Conservation (phyloP, 176 grass and related monocot species). For the Eleusine indica region DNA sequence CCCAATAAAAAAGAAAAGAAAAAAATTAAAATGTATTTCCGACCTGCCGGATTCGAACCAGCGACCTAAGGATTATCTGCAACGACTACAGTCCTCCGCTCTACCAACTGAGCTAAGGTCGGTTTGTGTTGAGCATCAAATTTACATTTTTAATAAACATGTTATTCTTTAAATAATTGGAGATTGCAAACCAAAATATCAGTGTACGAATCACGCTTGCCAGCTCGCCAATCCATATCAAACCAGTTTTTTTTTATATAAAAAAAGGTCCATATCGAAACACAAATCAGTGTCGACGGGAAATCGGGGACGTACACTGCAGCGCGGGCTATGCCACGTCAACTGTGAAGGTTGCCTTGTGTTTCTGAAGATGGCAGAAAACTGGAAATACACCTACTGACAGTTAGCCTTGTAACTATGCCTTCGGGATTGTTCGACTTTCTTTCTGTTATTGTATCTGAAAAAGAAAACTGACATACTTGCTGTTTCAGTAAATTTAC, state of each 20-base stretch:
- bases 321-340: not conserved
- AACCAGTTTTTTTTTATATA: no score
- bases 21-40: not conserved
- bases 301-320: no score
- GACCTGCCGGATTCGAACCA: slow-evolving; percentile 13
- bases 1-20: not conserved
- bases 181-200: no score
- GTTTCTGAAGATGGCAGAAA: not conserved
- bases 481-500: not conserved
- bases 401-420: no score
- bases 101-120: slow-evolving; percentile 95
- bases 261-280: not conserved
- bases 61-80: slow-evolving; percentile 86
- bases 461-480: not conserved
- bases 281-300: not conserved
- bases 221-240: not conserved
- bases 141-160: no score
- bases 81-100: slow-evolving; percentile 84
- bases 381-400: not conserved
- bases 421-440: not conserved
- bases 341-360: not conserved
- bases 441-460: not conserved
- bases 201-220: not conserved
- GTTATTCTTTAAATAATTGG: no score
- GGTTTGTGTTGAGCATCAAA: not conserved